Conservation (phyloP, 2,329 filamentous ascomycete species). For the Verticillium klebahnii region DNA sequence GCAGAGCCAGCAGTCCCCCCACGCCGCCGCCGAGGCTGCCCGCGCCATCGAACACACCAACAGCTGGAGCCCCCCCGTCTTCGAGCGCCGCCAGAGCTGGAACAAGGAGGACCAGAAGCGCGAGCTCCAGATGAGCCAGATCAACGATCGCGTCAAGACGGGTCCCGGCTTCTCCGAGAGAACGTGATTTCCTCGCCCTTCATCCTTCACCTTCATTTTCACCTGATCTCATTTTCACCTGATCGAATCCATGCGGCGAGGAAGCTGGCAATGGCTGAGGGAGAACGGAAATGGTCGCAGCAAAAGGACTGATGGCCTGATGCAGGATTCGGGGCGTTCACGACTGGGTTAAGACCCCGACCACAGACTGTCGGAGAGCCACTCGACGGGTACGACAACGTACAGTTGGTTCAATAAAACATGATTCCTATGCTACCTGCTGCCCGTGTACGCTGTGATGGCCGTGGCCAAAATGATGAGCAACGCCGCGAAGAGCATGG, state of each 20-base stretch:
- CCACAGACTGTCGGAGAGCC: background rate
- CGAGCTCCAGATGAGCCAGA: conserved; percentile 41
- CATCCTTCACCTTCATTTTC: background rate
- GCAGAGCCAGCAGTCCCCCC: background rate
- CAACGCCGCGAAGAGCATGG: background rate
- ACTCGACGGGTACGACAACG: background rate
- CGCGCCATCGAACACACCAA: conserved; percentile 27
- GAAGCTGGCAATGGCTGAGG: background rate
- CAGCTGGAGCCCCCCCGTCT: conserved; percentile 39
- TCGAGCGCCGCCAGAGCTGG: conserved; percentile 46
- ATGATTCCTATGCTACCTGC: background rate
- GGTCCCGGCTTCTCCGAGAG: conserved; percentile 40
- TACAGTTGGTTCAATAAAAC: background rate
- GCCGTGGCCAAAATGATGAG: background rate
- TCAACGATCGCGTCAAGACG: conserved; percentile 25
- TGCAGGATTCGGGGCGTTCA: too few relatives aligned
- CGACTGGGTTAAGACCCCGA: background rate
- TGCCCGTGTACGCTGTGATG: background rate
- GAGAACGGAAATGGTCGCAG: background rate
- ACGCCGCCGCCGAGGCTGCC: conserved; percentile 18
- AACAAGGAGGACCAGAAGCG: conserved; percentile 50
- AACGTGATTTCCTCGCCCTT: background rate
- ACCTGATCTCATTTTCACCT: background rate
- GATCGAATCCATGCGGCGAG: too few relatives aligned
- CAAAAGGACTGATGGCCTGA: too few relatives aligned